Conservation (phyloP, 73 alveolate species). For the Stentor coeruleus region DNA sequence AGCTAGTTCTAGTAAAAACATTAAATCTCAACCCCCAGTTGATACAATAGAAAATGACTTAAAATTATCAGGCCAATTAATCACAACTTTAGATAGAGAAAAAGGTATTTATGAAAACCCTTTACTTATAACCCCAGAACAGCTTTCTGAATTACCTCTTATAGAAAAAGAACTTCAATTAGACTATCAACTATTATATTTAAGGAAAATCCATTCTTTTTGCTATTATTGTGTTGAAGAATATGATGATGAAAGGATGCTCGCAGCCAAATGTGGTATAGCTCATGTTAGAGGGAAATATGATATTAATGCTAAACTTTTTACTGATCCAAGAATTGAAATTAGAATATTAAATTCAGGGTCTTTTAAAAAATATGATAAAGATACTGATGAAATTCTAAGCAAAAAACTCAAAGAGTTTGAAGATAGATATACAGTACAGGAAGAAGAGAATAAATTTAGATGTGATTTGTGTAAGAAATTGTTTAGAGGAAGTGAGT, state of each 20-base stretch:
- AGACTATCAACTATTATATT: constrained; percentile 74
- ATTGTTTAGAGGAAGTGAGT: constrained; percentile 69
- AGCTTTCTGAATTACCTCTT: constrained; percentile 30
- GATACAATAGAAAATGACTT: constrained; percentile 66
- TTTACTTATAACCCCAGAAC: constrained; percentile 27
- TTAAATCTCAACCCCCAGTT: constrained; percentile 77
- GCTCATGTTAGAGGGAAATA: constrained; percentile 65
- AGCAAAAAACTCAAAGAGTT: constrained; percentile 46
- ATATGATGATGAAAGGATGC: constrained; percentile 87
- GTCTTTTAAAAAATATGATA: constrained; percentile 23
- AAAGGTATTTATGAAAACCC: constrained; percentile 46
- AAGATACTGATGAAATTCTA: constrained; percentile 31
- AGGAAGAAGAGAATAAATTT: constrained; percentile 43
- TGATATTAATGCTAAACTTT: constrained; percentile 20
- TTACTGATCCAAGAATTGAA: background rate
- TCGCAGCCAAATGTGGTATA: constrained; percentile 85
- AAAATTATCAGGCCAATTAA: constrained; percentile 52
- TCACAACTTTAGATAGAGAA: constrained; percentile 66
- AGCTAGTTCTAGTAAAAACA: constrained; percentile 40
- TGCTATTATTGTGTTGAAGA: constrained; percentile 90
- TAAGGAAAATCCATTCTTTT: constrained; percentile 86
- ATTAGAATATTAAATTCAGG: background rate
- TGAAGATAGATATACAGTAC: constrained; percentile 44
- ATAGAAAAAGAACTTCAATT: constrained; percentile 35
- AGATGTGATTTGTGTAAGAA: constrained; percentile 72